Evolutionary conservation across 192 early-diverging fungal genomes (phyloP).

Genomic region (Phlyctochytrium arcticum): DNA sequence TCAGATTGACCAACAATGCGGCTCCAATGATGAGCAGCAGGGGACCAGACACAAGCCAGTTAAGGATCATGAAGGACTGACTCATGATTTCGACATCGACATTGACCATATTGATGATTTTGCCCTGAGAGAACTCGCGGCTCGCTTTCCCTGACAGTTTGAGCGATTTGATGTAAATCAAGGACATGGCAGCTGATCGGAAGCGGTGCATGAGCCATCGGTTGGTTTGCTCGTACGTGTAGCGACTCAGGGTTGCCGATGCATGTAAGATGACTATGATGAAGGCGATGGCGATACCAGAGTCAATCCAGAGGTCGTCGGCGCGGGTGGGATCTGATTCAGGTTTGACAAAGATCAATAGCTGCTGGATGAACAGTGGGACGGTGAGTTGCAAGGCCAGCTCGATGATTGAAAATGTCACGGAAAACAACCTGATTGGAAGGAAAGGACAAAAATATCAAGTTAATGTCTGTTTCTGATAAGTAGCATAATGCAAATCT

Average conservation of each 20-base stretch:
- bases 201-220: not conserved
- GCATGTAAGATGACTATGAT: not conserved
- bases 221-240: not conserved
- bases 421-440: not conserved
- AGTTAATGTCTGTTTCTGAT: too few species aligned
- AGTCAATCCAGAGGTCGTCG: not conserved
- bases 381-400: not conserved
- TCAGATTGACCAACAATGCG: slow-evolving; percentile 8
- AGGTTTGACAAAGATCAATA: slow-evolving; percentile 5
- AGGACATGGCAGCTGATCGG: not conserved
- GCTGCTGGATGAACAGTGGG: slow-evolving; percentile 14
- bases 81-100: slow-evolving; percentile 21
- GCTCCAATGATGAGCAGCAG: slow-evolving; percentile 17
- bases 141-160: slow-evolving; percentile 2
- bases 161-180: slow-evolving; percentile 5
- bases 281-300: not conserved
- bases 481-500: too few species aligned
- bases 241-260: not conserved
- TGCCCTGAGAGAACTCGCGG: slow-evolving; percentile 10
- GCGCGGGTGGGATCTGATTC: not conserved
- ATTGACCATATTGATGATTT: slow-evolving; percentile 25
- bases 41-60: not conserved
- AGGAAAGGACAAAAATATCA: too few species aligned
- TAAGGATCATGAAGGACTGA: not conserved
- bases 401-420: not conserved